Conservation (phyloP, 2,329 filamentous ascomycete species). For the Boeremia exigua region DNA sequence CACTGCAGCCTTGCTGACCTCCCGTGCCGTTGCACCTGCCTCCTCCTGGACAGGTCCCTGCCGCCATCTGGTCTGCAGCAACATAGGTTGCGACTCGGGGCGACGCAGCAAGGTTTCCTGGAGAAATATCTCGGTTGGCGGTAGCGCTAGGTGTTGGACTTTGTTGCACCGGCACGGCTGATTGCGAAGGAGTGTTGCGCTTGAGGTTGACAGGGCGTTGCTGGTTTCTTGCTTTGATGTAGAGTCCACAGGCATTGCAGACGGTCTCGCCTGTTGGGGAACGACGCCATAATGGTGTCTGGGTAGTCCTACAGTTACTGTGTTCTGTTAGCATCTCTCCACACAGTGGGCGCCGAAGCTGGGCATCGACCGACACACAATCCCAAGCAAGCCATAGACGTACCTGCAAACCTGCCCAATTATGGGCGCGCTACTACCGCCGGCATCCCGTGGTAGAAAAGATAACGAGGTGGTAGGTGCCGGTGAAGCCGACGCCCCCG, state of each 20-base stretch:
- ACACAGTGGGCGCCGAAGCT: not conserved
- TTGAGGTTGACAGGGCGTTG: conserved; percentile 90
- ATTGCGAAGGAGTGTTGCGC: conserved; percentile 63
- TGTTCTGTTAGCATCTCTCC: conserved; percentile 23
- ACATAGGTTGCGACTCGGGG: conserved; percentile 71
- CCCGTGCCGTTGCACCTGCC: conserved; percentile 96
- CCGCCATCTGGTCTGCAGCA: conserved; percentile 73
- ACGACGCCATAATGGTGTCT: conserved; percentile 91
- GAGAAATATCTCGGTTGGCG: conserved; percentile 49
- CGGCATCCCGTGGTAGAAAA: conserved; percentile 22
- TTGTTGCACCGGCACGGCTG: conserved; percentile 40
- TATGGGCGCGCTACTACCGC: conserved; percentile 47
- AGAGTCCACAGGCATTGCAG: conserved; percentile 96
- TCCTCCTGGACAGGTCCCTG: conserved; percentile 93
- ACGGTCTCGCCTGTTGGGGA: conserved; percentile 93
- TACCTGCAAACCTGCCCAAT: conserved; percentile 76
- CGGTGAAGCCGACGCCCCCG: conserved; percentile 30
- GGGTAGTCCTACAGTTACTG: conserved; percentile 94
- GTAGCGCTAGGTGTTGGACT: conserved; percentile 50
- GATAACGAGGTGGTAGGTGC: conserved; percentile 29
- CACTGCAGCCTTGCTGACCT: conserved; percentile 91
- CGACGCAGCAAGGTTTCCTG: conserved; percentile 46
- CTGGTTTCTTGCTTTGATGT: conserved; percentile 91
- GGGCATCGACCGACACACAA: not conserved
- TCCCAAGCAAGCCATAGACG: conserved; percentile 29